phyloP scores from a whole-genome alignment of 176 grass and related monocot species.

The Hordeum vulgare region DNA sequence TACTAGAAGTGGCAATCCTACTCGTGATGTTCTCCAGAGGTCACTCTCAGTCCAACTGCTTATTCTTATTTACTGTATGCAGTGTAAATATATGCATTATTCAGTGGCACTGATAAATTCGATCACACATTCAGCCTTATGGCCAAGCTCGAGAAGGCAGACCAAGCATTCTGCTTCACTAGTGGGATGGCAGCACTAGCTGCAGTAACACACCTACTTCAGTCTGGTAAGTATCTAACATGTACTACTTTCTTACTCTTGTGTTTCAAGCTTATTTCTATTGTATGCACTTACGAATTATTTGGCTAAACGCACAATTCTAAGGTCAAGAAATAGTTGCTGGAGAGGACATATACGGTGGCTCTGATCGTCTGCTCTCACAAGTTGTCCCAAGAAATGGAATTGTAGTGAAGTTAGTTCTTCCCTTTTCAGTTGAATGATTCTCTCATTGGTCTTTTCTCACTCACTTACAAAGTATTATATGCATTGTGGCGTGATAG shows the following conservation, averaged over 20 bases:
- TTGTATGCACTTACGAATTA: not conserved
- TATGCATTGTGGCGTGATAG: constrained; percentile 37
- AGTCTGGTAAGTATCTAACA: constrained; percentile 43
- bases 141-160: constrained; percentile 95
- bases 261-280: not conserved
- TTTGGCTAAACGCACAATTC: not conserved
- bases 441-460: not conserved
- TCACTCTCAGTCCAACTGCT: constrained; percentile 17
- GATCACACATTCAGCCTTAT: constrained; percentile 55
- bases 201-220: constrained; percentile 63
- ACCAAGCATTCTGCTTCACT: constrained; percentile 96
- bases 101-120: constrained; percentile 21
- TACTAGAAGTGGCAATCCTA: constrained; percentile 95
- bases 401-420: constrained; percentile 87
- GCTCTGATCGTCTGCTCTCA: constrained; percentile 87
- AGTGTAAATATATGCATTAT: constrained; percentile 8
- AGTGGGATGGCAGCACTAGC: constrained; percentile 94
- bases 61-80: not conserved
- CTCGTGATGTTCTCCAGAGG: constrained; percentile 96
- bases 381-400: constrained; percentile 81
- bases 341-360: constrained; percentile 96
- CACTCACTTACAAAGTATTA: constrained; percentile 26
- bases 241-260: not conserved
- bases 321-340: constrained; percentile 94
- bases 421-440: constrained; percentile 10